phyloP scores from a whole-genome alignment of 2,329 filamentous ascomycete species.

The Magnaporthiopsis incrustans region DNA sequence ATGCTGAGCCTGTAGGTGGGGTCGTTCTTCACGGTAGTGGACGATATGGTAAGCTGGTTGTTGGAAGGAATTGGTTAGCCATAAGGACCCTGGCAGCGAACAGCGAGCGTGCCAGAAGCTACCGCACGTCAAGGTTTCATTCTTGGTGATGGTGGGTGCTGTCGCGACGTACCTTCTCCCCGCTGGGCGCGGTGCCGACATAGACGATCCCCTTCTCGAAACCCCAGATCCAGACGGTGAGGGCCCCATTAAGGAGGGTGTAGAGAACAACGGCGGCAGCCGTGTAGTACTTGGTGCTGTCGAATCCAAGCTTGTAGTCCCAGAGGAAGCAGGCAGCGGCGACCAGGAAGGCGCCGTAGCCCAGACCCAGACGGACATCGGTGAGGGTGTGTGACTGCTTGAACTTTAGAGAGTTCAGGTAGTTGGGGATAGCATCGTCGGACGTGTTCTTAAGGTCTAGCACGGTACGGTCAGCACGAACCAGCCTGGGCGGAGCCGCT shows the following conservation, averaged over 20 bases:
- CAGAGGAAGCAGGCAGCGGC: constrained; percentile 79
- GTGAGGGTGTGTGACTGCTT: constrained; percentile 70
- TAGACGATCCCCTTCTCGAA: constrained; percentile 82
- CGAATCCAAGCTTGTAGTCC: constrained; percentile 89
- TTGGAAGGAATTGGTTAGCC: neutral
- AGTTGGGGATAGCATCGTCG: constrained; percentile 90
- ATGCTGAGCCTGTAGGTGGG: constrained; percentile 74
- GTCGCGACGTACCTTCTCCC: constrained; percentile 43
- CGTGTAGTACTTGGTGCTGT: constrained; percentile 74
- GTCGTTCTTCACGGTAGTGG: constrained; percentile 67
- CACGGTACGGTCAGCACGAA: neutral
- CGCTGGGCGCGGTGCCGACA: constrained; percentile 58
- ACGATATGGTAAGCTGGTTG: constrained; percentile 61
- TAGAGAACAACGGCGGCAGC: constrained; percentile 72
- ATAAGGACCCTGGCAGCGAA: neutral
- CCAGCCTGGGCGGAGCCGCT: neutral
- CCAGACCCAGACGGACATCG: constrained; percentile 75
- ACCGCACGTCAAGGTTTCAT: too few species aligned
- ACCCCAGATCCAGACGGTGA: constrained; percentile 78
- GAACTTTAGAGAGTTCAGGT: constrained; percentile 83
- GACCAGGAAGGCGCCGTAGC: constrained; percentile 73
- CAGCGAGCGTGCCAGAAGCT: too few species aligned
- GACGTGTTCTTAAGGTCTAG: constrained; percentile 93
- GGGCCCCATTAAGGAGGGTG: constrained; percentile 64
- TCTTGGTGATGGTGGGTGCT: neutral